Conservation (phyloP, 768 basidiomycete genomes). For the Auricularia auricula-judae region DNA sequence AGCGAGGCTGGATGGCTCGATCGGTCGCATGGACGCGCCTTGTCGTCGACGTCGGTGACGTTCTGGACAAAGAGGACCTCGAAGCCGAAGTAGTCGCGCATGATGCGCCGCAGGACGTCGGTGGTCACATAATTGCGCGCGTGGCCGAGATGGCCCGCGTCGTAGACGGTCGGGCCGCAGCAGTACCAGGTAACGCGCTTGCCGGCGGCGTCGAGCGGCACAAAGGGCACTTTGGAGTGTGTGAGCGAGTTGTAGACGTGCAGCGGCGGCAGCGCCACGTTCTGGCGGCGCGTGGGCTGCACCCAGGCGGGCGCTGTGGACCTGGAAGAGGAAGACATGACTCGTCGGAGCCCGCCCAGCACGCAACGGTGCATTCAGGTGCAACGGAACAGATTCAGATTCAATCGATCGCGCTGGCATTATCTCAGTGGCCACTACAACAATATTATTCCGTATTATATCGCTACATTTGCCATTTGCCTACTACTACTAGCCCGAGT, state of each 20-base stretch:
- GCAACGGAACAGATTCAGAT: background rate
- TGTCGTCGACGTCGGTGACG: conserved; percentile 98
- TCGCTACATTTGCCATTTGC: too few species aligned
- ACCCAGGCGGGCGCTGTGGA: background rate
- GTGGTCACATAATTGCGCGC: conserved; percentile 97
- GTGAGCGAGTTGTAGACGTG: conserved; percentile 1
- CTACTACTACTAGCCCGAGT: background rate
- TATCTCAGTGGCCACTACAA: too few species aligned
- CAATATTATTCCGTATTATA: too few species aligned
- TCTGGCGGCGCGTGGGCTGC: background rate
- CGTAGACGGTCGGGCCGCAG: conserved; percentile 98
- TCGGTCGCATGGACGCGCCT: conserved; percentile 38
- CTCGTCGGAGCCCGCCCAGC: background rate
- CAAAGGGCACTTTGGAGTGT: conserved; percentile 9
- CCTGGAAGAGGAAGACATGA: conserved; percentile 1
- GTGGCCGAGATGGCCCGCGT: conserved; percentile 97
- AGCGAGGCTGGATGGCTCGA: background rate
- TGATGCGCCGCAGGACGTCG: conserved; percentile 79
- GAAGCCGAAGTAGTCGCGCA: conserved; percentile 94
- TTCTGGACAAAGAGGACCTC: conserved; percentile 99
- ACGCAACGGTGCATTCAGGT: background rate
- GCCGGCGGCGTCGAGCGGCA: conserved; percentile 24
- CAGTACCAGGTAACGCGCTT: conserved; percentile 95
- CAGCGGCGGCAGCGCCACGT: background rate
- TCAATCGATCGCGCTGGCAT: background rate